Evolutionary conservation across 2,329 filamentous ascomycete genomes (phyloP).

Genomic region (Cordyceps sp.): DNA sequence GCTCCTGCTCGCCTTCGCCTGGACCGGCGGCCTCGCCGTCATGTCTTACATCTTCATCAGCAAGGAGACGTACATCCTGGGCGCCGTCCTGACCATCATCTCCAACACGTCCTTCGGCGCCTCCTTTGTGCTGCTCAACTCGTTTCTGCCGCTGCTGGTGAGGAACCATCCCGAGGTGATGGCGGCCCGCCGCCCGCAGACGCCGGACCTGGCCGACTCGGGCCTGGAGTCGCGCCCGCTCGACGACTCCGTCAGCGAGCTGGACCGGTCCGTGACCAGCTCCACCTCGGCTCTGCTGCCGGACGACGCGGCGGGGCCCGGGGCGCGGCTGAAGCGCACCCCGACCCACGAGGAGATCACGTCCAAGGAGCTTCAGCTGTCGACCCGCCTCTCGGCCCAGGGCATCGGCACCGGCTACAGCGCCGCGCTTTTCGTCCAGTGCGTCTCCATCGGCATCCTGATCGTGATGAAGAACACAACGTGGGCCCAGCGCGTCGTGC

Average conservation of each 20-base stretch:
- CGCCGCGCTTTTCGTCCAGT: constrained; percentile 72
- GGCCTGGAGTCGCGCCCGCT: constrained; percentile 17
- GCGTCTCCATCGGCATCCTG: constrained; percentile 62
- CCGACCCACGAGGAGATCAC: constrained; percentile 34
- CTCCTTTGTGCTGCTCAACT: constrained; percentile 89
- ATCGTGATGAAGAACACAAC: constrained; percentile 58
- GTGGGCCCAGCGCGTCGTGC: constrained; percentile 70
- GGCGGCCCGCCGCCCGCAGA: constrained; percentile 10
- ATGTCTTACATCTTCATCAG: constrained; percentile 77
- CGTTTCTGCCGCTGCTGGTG: constrained; percentile 81
- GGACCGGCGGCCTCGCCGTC: constrained; percentile 62
- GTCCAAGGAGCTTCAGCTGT: constrained; percentile 56
- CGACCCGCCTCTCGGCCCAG: constrained; percentile 78
- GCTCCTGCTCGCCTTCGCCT: constrained; percentile 71
- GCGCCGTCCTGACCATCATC: constrained; percentile 69
- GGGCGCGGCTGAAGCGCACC: constrained; percentile 17
- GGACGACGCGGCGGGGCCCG: constrained; percentile 7
- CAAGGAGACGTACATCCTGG: constrained; percentile 62
- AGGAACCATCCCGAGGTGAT: constrained; percentile 54
- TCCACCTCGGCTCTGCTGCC: constrained; percentile 31
- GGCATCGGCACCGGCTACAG: constrained; percentile 91
- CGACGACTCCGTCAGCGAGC: constrained; percentile 15
- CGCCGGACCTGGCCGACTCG: constrained; percentile 14
- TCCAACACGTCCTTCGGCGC: constrained; percentile 91
- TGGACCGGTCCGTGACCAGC: constrained; percentile 15